phyloP scores from a whole-genome alignment of 1,139 yeast species.

The Zygoascus sp. region DNA sequence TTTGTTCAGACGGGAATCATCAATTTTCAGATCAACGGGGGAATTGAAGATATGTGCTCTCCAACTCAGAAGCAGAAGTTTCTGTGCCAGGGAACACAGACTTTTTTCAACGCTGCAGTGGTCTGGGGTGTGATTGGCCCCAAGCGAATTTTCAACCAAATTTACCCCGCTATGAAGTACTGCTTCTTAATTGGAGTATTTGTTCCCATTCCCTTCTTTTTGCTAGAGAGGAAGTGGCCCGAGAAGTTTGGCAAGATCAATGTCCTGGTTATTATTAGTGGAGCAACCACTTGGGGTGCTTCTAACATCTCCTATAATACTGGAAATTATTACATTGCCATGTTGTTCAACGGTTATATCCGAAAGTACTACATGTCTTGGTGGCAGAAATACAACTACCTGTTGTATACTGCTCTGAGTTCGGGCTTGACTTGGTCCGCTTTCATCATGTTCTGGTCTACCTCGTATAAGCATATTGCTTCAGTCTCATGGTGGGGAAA shows the following conservation, averaged over 20 bases:
- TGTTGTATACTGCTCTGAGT: constrained; percentile 51
- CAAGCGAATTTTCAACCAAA: constrained; percentile 46
- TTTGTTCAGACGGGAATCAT: constrained; percentile 48
- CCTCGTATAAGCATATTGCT: constrained; percentile 38
- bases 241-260: constrained; percentile 29
- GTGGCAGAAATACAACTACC: constrained; percentile 50
- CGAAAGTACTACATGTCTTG: constrained; percentile 45
- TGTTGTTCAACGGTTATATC: constrained; percentile 50
- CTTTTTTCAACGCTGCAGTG: constrained; percentile 52
- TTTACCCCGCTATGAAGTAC: constrained; percentile 46
- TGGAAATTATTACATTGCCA: constrained; percentile 49
- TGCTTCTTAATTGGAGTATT: constrained; percentile 31
- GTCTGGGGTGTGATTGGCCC: constrained; percentile 70
- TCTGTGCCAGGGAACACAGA: constrained; percentile 38
- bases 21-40: constrained; percentile 43
- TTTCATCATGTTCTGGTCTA: constrained; percentile 49
- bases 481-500: constrained; percentile 59
- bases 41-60: constrained; percentile 32
- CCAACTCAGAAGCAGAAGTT: constrained; percentile 28
- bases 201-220: constrained; percentile 43
- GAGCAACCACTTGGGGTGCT: constrained; percentile 43
- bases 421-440: constrained; percentile 45
- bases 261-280: constrained; percentile 49
- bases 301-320: constrained; percentile 48
- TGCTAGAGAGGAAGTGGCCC: constrained; percentile 34